Evolutionary conservation across 352 stramenopile species (phyloP), one percentile per base, ranked within the genome.

Genomic region (Phytophthora vignae): DNA sequence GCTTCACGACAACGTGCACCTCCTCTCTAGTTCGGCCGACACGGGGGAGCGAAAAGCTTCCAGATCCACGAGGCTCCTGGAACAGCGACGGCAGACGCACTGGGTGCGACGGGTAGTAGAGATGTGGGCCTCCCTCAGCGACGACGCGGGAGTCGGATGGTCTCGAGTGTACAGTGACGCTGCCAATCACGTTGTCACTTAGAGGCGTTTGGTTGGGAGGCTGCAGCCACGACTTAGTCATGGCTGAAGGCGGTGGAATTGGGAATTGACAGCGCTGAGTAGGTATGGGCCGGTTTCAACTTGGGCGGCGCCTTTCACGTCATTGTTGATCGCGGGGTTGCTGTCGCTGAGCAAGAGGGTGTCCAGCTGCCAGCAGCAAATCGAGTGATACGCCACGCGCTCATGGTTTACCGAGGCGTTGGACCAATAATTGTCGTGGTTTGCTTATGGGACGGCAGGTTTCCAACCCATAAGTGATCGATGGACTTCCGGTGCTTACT

Each of bases 171-270:
- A 56, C 27, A 36, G 55, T 15, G 7, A 55, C 57, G n/a, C 42
- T 44, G 19, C 57, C 42, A n/a, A 54, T 63, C n/a, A 54, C 56
- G 22, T 63, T 21, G 42, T 27, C 25, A 14, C 27, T 65, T 12
- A 65, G 29, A 19, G 22, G n/a, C 9, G 46, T 44, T 11, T 19
- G 49, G 19, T 56, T 64, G n/a, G 44, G 44, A 17, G 58, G 58
- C 4, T 33, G 44, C n/a, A 49, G 27, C 9, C 44, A 65, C n/a
- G 44, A 65, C 44, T 25, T 50, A 21, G 44, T 25, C 44, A 50
- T 50, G 15, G 14, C 1, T 25, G 44, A 21, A 50, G 15, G n/a
- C 44, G 44, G n/a, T 25, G n/a, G 44, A 50, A 50, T 50, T 9
- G 44, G n/a, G 17, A 50, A 50, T 2, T 50, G 44, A 50, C 44